A percentile compares a stretch with the other conserved stretches of the same genome.
These are phyloP conservation scores for Trypanosomatidae sp. DNA, from an alignment of 208 protist species.

Conservation along the genomic window DNA sequence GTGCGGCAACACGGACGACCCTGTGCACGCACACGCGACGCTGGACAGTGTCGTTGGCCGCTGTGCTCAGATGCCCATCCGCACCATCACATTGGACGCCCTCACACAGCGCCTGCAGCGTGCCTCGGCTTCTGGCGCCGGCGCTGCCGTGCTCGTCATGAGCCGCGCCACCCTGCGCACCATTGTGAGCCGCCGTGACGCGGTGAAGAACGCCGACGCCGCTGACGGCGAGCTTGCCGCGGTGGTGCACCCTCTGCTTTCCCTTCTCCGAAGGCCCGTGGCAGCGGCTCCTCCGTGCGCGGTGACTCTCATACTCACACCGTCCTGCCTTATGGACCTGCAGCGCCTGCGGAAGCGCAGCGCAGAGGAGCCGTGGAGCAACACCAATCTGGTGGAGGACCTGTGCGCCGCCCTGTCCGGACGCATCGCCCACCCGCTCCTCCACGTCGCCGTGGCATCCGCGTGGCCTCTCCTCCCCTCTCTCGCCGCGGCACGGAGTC, in stretches of 20 bases:
- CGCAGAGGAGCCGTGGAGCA: no score
- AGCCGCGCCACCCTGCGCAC: no score
- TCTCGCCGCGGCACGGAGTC: neutral
- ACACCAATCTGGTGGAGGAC: neutral
- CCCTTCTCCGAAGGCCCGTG: neutral
- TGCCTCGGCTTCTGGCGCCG: no score
- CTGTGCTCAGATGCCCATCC: slow-evolving; percentile 9
- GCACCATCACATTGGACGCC: slow-evolving; percentile 9
- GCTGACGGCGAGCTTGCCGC: neutral
- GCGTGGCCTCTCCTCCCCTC: slow-evolving; percentile 20
- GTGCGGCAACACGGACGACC: slow-evolving; percentile 29
- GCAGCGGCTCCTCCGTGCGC: neutral
- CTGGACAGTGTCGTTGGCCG: slow-evolving; percentile 19
- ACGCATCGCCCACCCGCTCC: no score
- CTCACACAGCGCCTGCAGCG: slow-evolving; percentile 10
- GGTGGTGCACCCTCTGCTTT: slow-evolving; percentile 10
- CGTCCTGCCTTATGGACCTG: slow-evolving; percentile 14
- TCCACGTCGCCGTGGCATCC: no score
- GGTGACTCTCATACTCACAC: slow-evolving; percentile 16
- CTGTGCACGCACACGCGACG: slow-evolving; percentile 10
- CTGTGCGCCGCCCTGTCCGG: slow-evolving; percentile 16
- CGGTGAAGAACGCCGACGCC: no score
- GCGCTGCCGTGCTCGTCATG: no score
- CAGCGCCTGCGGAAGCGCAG: slow-evolving; percentile 10
- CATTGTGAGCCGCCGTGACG: no score